These are phyloP conservation scores for Moesziomyces globuligerus DNA, from an alignment of 1,284 basidiomycete genomes.

Conservation along the genomic window DNA sequence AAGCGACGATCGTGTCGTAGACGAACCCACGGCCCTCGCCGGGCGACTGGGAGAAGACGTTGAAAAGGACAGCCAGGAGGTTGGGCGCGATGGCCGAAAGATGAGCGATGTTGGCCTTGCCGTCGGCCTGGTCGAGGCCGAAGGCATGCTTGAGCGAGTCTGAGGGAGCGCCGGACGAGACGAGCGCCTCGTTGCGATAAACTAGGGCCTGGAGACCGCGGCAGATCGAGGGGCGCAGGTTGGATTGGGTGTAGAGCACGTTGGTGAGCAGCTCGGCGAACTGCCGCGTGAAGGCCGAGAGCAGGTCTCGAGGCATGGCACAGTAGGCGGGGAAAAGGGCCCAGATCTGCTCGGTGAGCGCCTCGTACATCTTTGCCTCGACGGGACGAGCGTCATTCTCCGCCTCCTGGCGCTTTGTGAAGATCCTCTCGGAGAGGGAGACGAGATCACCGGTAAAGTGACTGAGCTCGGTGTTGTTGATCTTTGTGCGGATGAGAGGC, in stretches of 20 bases:
- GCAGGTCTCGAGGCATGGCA: conserved; percentile 85
- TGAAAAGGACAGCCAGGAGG: conserved; percentile 93
- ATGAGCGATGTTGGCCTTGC: conserved; percentile 77
- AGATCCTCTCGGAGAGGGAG: conserved; percentile 91
- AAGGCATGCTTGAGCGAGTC: conserved; percentile 71
- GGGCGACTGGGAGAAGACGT: conserved; percentile 88
- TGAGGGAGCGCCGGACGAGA: conserved; percentile 69
- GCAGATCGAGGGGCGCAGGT: conserved; percentile 83
- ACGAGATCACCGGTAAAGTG: conserved; percentile 93
- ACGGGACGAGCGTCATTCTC: conserved; percentile 76
- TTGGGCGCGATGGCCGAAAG: conserved; percentile 84
- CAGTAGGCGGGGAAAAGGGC: conserved; percentile 74
- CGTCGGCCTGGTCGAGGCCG: conserved; percentile 73
- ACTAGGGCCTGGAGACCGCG: conserved; percentile 83
- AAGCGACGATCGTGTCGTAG: conserved; percentile 88
- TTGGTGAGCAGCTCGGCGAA: conserved; percentile 79
- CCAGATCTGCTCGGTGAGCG: conserved; percentile 93
- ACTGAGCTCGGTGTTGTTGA: conserved; percentile 80
- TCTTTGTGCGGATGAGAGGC: conserved; percentile 82
- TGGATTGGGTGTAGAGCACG: conserved; percentile 85
- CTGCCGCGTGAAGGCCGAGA: conserved; percentile 47
- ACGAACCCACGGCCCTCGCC: conserved; percentile 82
- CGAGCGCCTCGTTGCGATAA: conserved; percentile 75
- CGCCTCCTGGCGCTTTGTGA: conserved; percentile 73
- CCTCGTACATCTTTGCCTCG: conserved; percentile 93